Conservation (phyloP, 108 stramenopile species). For the Cyclotella baltica region DNA sequence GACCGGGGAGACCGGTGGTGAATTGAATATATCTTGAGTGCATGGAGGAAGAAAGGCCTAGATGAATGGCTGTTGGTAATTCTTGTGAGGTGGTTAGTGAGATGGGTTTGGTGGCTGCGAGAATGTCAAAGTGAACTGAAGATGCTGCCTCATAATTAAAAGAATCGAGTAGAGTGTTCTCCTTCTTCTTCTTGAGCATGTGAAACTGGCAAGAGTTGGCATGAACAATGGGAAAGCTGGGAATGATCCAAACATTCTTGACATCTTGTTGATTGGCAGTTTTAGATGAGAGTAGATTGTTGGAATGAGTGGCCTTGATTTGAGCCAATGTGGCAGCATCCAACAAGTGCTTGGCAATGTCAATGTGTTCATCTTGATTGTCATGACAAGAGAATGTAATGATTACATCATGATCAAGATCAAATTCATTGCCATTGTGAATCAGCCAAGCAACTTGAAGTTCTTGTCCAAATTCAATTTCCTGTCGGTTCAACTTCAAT, state of each 20-base stretch:
- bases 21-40: constrained; percentile 64
- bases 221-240: constrained; percentile 56
- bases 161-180: too few species aligned
- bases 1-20: constrained; percentile 60
- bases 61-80: constrained; percentile 61
- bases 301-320: constrained; percentile 43
- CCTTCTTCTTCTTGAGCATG: constrained; percentile 33
- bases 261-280: neutral
- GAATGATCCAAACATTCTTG: constrained; percentile 57
- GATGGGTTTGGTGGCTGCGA: constrained; percentile 27
- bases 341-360: constrained; percentile 37
- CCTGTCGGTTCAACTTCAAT: neutral
- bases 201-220: constrained; percentile 57
- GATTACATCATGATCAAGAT: neutral
- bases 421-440: neutral
- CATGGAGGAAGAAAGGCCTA: constrained; percentile 46
- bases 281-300: neutral
- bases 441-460: constrained; percentile 8
- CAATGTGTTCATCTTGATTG: constrained; percentile 47
- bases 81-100: constrained; percentile 15
- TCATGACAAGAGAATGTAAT: constrained; percentile 17
- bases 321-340: constrained; percentile 67
- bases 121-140: constrained; percentile 5
- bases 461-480: constrained; percentile 12
- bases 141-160: too few species aligned